phyloP scores from a whole-genome alignment of 768 basidiomycete species.

The Leccinellum luteum region DNA sequence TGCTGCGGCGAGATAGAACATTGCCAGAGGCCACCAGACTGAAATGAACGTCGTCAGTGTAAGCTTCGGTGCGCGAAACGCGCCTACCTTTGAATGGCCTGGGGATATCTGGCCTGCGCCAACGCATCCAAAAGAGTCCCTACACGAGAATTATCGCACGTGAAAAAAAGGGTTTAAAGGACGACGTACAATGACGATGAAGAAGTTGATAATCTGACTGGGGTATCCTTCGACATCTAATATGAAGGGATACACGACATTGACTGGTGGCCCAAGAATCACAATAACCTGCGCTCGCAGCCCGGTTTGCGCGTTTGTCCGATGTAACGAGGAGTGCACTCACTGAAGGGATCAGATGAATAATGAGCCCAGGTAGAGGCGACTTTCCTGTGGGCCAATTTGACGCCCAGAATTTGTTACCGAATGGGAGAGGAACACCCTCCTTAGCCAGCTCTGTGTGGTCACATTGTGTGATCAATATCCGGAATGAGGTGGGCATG shows the following conservation, averaged over 20 bases:
- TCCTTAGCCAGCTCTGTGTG: slow-evolving; percentile 57
- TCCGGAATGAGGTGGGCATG: neutral
- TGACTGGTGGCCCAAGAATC: slow-evolving; percentile 52
- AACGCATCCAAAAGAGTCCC: slow-evolving; percentile 58
- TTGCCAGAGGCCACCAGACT: slow-evolving; percentile 56
- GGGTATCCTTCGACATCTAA: slow-evolving; percentile 53
- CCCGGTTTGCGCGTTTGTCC: neutral
- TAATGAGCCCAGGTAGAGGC: slow-evolving; percentile 52
- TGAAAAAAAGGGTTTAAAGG: too few relatives aligned
- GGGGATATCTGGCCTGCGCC: slow-evolving; percentile 42
- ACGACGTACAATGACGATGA: slow-evolving; percentile 49
- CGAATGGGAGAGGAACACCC: slow-evolving; percentile 59
- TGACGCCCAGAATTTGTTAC: slow-evolving; percentile 58
- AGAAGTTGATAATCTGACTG: slow-evolving; percentile 52
- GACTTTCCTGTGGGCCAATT: slow-evolving; percentile 61
- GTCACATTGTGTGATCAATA: too few relatives aligned
- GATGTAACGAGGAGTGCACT: slow-evolving; percentile 1
- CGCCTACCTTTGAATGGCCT: slow-evolving; percentile 53
- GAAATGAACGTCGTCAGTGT: neutral
- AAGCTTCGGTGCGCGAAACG: neutral
- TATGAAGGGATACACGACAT: slow-evolving; percentile 59
- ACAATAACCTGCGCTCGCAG: slow-evolving; percentile 41
- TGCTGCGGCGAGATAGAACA: slow-evolving; percentile 53
- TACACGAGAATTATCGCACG: slow-evolving; percentile 8
- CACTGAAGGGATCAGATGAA: slow-evolving; percentile 54